phyloP scores from a whole-genome alignment of 163 green algal species.

The Scenedesmus sp. region DNA sequence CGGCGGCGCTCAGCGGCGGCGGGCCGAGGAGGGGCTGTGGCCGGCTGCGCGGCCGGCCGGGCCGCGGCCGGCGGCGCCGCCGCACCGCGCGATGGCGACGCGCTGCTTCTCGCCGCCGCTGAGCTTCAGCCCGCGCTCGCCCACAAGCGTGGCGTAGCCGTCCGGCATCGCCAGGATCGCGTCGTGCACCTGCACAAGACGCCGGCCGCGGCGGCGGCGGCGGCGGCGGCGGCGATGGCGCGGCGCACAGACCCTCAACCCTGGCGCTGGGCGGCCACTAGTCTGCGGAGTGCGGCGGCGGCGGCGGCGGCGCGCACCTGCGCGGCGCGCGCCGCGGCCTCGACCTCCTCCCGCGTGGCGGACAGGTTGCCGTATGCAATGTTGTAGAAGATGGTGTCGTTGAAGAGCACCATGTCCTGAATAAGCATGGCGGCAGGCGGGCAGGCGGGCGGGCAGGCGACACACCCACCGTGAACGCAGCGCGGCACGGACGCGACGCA shows the following conservation, averaged over 20 bases:
- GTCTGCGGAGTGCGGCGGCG: too few species aligned
- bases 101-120: constrained; percentile 97
- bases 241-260: too few species aligned
- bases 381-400: constrained; percentile 79
- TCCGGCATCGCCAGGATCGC: constrained; percentile 78
- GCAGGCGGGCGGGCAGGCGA: too few species aligned
- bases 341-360: constrained; percentile 58
- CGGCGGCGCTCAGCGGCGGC: neutral
- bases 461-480: neutral
- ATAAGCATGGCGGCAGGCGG: constrained; percentile 36
- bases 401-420: constrained; percentile 83
- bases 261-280: too few species aligned
- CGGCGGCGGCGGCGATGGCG: neutral
- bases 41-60: too few species aligned
- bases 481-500: neutral
- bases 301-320: constrained; percentile 16
- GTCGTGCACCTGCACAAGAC: constrained; percentile 60
- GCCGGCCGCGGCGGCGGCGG: neutral
- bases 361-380: constrained; percentile 84
- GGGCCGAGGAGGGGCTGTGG: too few species aligned
- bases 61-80: neutral
- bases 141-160: constrained; percentile 80
- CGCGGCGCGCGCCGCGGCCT: constrained; percentile 56
- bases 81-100: constrained; percentile 77
- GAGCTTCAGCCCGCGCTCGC: constrained; percentile 93